Evolutionary conservation across 1,284 basidiomycete species (phyloP), one percentile per base, ranked within the genome.

Genomic region (Trametes sp.): DNA sequence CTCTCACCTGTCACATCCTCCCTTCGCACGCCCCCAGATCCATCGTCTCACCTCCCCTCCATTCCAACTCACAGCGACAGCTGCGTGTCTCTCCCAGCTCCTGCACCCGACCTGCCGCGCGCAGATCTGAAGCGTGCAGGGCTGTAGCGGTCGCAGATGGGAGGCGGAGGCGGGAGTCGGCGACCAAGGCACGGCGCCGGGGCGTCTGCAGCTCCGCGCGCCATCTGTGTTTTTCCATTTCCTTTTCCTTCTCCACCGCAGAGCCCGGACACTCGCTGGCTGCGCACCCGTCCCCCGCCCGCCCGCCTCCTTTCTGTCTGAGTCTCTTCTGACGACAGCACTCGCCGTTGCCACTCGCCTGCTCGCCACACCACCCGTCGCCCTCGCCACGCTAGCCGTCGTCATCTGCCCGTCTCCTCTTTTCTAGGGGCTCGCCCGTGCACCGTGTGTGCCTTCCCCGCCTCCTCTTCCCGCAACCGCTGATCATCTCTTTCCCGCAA

Each of bases 151-250:
- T 19, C 38, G 38, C 38, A n/a, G 36, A 26, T 57, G 61, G 50
- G 66, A 42, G 54, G 52, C 57, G 54, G 61, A 62, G 54, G 41
- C 38, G 38, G 31, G n/a, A 2, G 36, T 59, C 57, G 57, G 57
- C 42, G 51, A 44, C n/a, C 42, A 46, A 48, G 42, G 42, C 57
- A 48, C 57, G 44, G 33, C 42, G 35, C 33, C 46, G 54, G 38
- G 38, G 38, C 54, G 54, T 55, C 33, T 35, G 16, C 29, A 14
- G 24, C 14, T 16, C 26, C 46, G 46, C 36, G 52, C 41, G 53
- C 42, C 29, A 42, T 7, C 42, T 45, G 23, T 24, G 53, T 36
- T 56, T 56, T 56, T 56, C 45, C 54, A 7, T 10, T 33, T 38
- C 11, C 56, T 29, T 11, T 54, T 31, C 4, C 13, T 35, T n/a